Base-by-base conservation (phyloP, 2,329 filamentous ascomycete species). In the Diaporthe eres region DNA sequence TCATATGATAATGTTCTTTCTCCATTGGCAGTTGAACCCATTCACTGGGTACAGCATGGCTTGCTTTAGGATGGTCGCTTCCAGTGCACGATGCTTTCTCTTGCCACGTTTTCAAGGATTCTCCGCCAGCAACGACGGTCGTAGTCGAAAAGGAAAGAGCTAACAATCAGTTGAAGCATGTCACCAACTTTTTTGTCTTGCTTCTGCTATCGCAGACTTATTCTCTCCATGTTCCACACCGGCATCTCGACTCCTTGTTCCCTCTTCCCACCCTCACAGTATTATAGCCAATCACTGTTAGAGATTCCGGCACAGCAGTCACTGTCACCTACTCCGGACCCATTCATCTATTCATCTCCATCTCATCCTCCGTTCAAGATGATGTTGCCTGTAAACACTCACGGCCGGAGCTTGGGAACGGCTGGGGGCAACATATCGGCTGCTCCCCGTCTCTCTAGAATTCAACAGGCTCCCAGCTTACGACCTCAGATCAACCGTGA, bases 1-100 rank as follows among this genome's bases (percentile, higher is more conserved):
- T 34, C 0, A 17, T n/a, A 1, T n/a, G n/a, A n/a, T n/a, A n/a
- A n/a, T 34, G 4, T n/a, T 2, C 9, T 7, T 1, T 3, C 51
- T 2, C 12, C 25, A 0, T 55, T 8, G n/a, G 3, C 51, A 1
- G n/a, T 31, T 4, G 7, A 25, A 28, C 13, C 4, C 17, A 10
- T 15, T 28, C 25, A 1, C 4, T 28, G 5, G 44, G 19, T 1
- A 49, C 22, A 49, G 7, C 0, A 22, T 49, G 7, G 17, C 44
- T 9, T 0, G 1, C 44, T 22, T 49, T 49, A 31, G 31, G 44
- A 49, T 22, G 17, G 51, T 13, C 51, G 12, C 13, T 53, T 28
- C 51, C 51, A 28, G 37, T 39, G 37, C 4, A 7, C 25, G 15
- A 12, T 28, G 25, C 28, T 19, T 44, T 15, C 51, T 15, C 51